Evolutionary conservation across 495 filamentous ascomycete genomes (phyloP).

Genomic region (Staphylotrichum longicolle): DNA sequence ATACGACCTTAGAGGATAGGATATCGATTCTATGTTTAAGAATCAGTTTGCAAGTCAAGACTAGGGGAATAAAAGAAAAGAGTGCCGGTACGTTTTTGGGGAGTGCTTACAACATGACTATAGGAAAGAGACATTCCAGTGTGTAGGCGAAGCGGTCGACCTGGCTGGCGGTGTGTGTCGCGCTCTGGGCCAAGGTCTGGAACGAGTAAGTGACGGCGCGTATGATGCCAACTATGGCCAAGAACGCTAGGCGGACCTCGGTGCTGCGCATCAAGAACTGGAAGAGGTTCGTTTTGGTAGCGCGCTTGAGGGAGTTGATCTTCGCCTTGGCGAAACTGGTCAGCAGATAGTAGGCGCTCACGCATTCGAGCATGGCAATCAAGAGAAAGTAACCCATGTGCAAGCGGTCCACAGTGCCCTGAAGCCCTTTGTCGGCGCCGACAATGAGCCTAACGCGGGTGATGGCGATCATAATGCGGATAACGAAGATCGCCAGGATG

Average conservation of each 20-base stretch:
- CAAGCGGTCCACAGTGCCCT: slow-evolving; percentile 32
- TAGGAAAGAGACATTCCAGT: slow-evolving; percentile 39
- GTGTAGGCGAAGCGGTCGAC: slow-evolving; percentile 41
- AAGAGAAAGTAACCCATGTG: slow-evolving; percentile 39
- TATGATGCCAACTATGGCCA: slow-evolving; percentile 35
- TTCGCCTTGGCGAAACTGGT: slow-evolving; percentile 28
- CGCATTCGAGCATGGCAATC: slow-evolving; percentile 37
- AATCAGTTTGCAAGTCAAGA: not conserved
- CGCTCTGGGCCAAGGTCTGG: slow-evolving; percentile 35
- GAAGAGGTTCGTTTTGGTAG: slow-evolving; percentile 27
- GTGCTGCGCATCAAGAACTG: slow-evolving; percentile 37
- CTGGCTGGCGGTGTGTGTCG: slow-evolving; percentile 32
- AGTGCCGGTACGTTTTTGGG: no score
- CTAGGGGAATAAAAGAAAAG: no score
- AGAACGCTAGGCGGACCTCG: slow-evolving; percentile 37
- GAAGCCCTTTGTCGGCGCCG: slow-evolving; percentile 11
- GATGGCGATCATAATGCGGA: slow-evolving; percentile 33
- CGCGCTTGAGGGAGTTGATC: not conserved
- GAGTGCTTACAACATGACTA: slow-evolving; percentile 28
- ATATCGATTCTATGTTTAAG: slow-evolving; percentile 26
- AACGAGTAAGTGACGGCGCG: slow-evolving; percentile 39
- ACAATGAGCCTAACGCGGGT: slow-evolving; percentile 26
- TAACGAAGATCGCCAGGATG: slow-evolving; percentile 24
- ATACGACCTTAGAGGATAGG: slow-evolving; percentile 23
- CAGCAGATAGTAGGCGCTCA: slow-evolving; percentile 37